Percentiles rank a stretch among this genome's conserved stretches.
Conservation (phyloP, 2,329 filamentous ascomycete genomes). For the Colletotrichum sp. region DNA sequence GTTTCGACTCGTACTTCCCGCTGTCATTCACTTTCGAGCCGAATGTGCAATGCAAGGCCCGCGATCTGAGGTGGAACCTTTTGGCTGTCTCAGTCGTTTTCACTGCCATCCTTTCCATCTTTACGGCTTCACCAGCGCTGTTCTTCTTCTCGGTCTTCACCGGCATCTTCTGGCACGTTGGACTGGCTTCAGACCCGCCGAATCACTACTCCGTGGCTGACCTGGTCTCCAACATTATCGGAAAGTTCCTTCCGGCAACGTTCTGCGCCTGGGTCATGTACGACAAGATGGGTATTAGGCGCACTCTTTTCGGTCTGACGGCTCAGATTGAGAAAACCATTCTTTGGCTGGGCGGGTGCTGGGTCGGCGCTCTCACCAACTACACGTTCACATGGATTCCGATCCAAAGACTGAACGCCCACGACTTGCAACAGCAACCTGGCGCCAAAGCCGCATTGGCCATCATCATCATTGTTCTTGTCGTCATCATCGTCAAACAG, state of each 20-base stretch:
- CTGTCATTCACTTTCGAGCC: constrained; percentile 80
- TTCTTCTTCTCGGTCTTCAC: constrained; percentile 88
- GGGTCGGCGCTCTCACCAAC: constrained; percentile 91
- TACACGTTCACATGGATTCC: constrained; percentile 96
- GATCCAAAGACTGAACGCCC: constrained; percentile 87
- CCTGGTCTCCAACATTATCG: constrained; percentile 78
- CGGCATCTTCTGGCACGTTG: constrained; percentile 87
- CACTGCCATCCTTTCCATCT: constrained; percentile 78
- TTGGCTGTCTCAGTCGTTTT: constrained; percentile 83
- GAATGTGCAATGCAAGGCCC: constrained; percentile 69
- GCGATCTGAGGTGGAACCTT: constrained; percentile 83
- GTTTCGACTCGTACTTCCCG: constrained; percentile 89
- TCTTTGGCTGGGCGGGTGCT: constrained; percentile 87
- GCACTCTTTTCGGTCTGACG: constrained; percentile 72
- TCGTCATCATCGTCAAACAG: constrained; percentile 74
- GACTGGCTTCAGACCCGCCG: constrained; percentile 87
- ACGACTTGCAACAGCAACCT: constrained; percentile 88
- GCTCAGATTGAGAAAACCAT: constrained; percentile 91
- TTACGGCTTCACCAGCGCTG: constrained; percentile 77
- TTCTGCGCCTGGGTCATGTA: constrained; percentile 91
- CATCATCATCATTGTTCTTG: constrained; percentile 75
- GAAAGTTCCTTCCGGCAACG: constrained; percentile 83
- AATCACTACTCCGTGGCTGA: constrained; percentile 68
- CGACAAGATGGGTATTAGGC: constrained; percentile 77
- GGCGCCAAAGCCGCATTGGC: constrained; percentile 85